Evolutionary conservation across 257 asterid genomes (phyloP).

Genomic region (Ocimum tenuiflorum): DNA sequence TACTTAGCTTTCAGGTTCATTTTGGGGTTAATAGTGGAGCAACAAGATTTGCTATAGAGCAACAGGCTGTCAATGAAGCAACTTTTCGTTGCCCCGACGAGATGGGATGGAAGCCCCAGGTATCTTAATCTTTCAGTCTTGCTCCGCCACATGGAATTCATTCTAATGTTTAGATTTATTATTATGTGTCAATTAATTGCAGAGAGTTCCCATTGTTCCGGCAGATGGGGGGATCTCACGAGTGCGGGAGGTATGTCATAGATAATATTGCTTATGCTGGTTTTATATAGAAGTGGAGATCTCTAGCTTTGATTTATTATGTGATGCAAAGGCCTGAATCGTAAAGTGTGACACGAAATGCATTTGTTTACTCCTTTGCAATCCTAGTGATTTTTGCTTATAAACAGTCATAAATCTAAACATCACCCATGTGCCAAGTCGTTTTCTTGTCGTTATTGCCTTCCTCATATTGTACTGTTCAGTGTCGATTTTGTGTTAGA

Average conservation of each 20-base stretch:
- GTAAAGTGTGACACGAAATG: background rate
- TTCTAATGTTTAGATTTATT: background rate
- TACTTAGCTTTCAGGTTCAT: constrained; percentile 52
- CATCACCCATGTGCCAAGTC: background rate
- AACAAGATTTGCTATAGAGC: constrained; percentile 84
- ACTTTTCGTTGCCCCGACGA: constrained; percentile 98
- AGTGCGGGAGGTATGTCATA: constrained; percentile 47
- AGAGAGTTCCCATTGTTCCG: constrained; percentile 63
- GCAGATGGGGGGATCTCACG: constrained; percentile 50
- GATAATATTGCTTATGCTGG: background rate
- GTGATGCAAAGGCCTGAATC: background rate
- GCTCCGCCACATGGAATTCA: background rate
- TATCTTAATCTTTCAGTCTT: constrained; percentile 20
- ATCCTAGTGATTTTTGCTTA: background rate
- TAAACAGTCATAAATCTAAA: background rate
- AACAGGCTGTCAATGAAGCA: constrained; percentile 90
- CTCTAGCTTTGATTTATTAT: background rate
- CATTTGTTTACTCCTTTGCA: background rate
- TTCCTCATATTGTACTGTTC: too few relatives aligned
- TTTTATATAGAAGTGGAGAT: background rate
- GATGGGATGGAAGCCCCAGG: constrained; percentile 99
- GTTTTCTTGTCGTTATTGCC: background rate
- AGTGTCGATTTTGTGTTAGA: too few relatives aligned
- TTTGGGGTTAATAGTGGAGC: constrained; percentile 99
- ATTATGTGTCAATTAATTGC: constrained; percentile 19